These are phyloP conservation scores for Geotrichum carabidarum DNA, from an alignment of 1,139 yeast genomes.

Conservation along the genomic window DNA sequence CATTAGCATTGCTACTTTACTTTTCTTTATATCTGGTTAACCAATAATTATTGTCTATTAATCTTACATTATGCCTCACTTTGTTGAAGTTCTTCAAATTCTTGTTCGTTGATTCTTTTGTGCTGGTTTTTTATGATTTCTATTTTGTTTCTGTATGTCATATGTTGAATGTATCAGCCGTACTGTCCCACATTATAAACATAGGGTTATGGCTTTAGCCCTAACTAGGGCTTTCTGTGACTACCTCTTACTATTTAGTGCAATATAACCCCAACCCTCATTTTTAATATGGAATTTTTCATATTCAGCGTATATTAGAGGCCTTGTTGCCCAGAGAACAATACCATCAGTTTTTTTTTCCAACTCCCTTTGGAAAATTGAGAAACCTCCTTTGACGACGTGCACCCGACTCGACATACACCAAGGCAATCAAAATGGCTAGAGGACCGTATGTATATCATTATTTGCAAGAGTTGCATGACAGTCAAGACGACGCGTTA, in stretches of 20 bases:
- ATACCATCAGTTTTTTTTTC: conserved; percentile 1
- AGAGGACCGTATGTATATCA: conserved; percentile 79
- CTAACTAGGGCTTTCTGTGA: not conserved
- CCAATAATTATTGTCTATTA: no score
- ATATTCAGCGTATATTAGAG: no score
- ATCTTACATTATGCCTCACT: no score
- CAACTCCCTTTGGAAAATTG: conserved; percentile 10
- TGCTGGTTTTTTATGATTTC: not conserved
- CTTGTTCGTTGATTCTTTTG: not conserved
- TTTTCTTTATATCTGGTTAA: not conserved
- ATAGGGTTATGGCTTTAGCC: not conserved
- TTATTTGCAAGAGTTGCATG: not conserved
- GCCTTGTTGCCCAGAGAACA: no score
- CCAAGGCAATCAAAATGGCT: conserved; percentile 57
- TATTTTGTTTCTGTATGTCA: not conserved
- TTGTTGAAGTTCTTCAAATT: no score
- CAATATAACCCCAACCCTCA: no score
- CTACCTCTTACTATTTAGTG: not conserved
- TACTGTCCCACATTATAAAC: not conserved
- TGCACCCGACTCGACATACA: conserved; percentile 16
- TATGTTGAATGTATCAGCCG: not conserved
- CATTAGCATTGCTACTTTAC: not conserved
- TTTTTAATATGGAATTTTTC: no score
- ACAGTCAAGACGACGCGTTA: no score
- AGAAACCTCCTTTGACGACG: conserved; percentile 15